Conservation (phyloP, 768 basidiomycete species). For the Trametopsis cervina region DNA sequence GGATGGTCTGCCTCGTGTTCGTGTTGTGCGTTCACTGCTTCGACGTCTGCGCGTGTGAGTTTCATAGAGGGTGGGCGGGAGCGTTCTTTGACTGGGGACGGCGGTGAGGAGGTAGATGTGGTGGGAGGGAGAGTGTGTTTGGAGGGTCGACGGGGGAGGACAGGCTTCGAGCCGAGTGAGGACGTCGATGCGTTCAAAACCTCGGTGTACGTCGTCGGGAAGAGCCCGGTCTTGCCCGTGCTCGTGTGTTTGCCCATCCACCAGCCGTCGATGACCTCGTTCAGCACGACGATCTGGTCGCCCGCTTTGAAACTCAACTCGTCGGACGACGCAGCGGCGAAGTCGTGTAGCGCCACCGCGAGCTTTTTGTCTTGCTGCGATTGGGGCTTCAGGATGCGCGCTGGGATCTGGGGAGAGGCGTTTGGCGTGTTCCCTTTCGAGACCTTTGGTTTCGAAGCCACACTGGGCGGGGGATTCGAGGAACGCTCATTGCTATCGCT, state of each 20-base stretch:
- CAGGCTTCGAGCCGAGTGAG: slow-evolving; percentile 18
- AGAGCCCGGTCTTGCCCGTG: slow-evolving; percentile 66
- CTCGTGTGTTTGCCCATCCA: slow-evolving; percentile 68
- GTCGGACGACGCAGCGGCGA: slow-evolving; percentile 57
- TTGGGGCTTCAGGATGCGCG: slow-evolving; percentile 43
- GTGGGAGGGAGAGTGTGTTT: not conserved
- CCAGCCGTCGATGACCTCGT: slow-evolving; percentile 85
- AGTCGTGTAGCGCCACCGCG: slow-evolving; percentile 71
- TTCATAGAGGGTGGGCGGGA: not conserved
- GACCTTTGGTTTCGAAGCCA: slow-evolving; percentile 10
- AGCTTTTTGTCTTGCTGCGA: slow-evolving; percentile 37
- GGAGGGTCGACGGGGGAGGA: slow-evolving; percentile 17
- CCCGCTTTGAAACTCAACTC: slow-evolving; percentile 74
- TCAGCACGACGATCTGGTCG: slow-evolving; percentile 67
- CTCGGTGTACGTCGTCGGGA: slow-evolving; percentile 76
- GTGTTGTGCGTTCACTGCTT: slow-evolving; percentile 20
- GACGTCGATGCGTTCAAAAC: slow-evolving; percentile 25
- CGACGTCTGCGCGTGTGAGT: not conserved
- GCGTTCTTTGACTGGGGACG: slow-evolving; percentile 7
- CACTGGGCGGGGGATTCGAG: slow-evolving; percentile 7
- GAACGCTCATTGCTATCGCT: slow-evolving; percentile 11
- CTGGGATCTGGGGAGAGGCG: slow-evolving; percentile 20
- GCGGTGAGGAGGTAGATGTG: slow-evolving; percentile 24
- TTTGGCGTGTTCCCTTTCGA: slow-evolving; percentile 12
- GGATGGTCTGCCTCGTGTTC: slow-evolving; percentile 50